Evolutionary conservation across 2,329 filamentous ascomycete genomes (phyloP).

Genomic region (Grosmannia huntii): DNA sequence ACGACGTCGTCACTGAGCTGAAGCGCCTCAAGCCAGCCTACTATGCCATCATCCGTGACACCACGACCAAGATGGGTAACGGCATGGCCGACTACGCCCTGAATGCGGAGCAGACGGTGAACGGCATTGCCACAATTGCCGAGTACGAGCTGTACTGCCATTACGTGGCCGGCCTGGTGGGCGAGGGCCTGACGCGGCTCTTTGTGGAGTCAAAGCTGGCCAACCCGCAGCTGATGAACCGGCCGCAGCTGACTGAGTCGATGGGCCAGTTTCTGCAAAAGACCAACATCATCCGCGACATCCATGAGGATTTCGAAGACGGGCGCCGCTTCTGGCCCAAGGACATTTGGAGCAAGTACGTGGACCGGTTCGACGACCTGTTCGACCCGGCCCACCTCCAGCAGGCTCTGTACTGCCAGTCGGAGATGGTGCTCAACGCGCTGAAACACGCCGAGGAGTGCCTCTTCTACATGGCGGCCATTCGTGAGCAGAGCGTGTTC

Average conservation of each 20-base stretch:
- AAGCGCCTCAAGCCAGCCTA: conserved; percentile 80
- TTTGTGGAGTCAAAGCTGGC: conserved; percentile 82
- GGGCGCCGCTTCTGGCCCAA: conserved; percentile 86
- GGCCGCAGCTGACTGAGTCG: conserved; percentile 73
- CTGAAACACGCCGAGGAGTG: conserved; percentile 82
- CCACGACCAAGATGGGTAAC: conserved; percentile 89
- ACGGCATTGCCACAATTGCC: conserved; percentile 68
- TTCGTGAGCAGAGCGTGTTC: conserved; percentile 94
- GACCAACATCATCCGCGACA: conserved; percentile 95
- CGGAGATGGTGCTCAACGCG: conserved; percentile 88
- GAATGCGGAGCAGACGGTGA: conserved; percentile 67
- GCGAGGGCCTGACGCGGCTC: conserved; percentile 79
- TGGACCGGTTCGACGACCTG: conserved; percentile 77
- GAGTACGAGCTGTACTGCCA: conserved; percentile 97
- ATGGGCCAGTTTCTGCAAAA: conserved; percentile 98
- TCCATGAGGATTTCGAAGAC: conserved; percentile 81
- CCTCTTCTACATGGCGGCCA: conserved; percentile 91
- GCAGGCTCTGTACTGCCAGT: conserved; percentile 70
- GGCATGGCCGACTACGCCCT: conserved; percentile 95
- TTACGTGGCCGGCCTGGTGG: conserved; percentile 97
- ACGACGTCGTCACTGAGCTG: conserved; percentile 74
- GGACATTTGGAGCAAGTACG: conserved; percentile 95
- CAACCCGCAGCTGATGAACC: conserved; percentile 69
- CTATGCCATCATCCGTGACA: conserved; percentile 78
- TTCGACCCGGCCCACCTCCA: conserved; percentile 70